Base-by-base conservation (phyloP, 2,329 filamentous ascomycete species). In the Podosphaera aphanis region DNA sequence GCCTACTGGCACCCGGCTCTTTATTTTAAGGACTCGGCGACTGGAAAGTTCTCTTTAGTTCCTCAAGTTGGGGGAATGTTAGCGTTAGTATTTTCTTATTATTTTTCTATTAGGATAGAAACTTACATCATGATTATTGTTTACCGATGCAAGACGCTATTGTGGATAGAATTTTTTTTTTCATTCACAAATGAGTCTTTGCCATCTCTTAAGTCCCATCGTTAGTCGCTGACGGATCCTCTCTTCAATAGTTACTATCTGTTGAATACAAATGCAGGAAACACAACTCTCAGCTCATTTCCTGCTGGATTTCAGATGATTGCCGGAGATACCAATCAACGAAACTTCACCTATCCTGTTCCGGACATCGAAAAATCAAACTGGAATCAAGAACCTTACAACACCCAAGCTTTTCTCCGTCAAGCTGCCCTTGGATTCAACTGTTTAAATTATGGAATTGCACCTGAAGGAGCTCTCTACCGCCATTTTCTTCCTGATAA, bases 371-470 rank as follows among this genome's bases (percentile, higher is more conserved):
- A 64, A 49, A 83, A 84, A 63, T 84, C 82, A 11, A 51, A 62
- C 20, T 94, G 86, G 86, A 62, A 62, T 3, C 21, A 29, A 25
- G 63, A 60, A 1, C 50, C 49, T 2, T 70, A 73, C 55, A 79
- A 77, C 10, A 62, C 58, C 41, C 85, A 93, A 64, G 61, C 63
- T 15, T 72, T 77, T 45, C 71, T 94, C 33, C 65, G 64, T 44
- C 80, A 93, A 66, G 84, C 86, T 50, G 83, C 86, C 8, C 55
- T 94, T 23, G 88, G 90, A 2, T 93, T 93, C 72, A 95, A 95
- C 68, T 95, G 90, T 63, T 65, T 98, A 49, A 78, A 95, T 71
- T 94, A 94, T 59, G 56, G 55, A 27, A 66, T 62, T 20, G 55
- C 61, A 0, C 49, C 56, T 2, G 56, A 58, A 45, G 69, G 71